Base-by-base conservation (phyloP, 805 yeast genomes). In the Ogataea chonburiensis region DNA sequence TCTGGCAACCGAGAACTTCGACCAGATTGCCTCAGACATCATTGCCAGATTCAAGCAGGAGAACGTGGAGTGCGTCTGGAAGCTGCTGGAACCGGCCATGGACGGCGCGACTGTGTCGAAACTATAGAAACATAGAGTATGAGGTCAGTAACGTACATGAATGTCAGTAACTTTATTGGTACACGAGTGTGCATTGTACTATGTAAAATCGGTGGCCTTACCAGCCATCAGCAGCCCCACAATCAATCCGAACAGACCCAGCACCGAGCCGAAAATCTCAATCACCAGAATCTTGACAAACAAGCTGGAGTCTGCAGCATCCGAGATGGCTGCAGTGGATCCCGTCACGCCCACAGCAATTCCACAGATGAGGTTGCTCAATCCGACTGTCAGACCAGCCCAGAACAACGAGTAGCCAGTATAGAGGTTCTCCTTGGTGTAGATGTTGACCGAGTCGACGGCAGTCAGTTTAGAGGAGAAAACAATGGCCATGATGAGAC, bases 181-280 rank as follows among this genome's bases (percentile, higher is more conserved):
- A 20, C 19, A 29, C 29, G 12, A 8, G 17, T 28, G 20, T 17
- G 18, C 27, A 10, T 14, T 22, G 20, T 61, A 58, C 78, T 68
- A 35, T 35, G 39, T 16, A 63, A 89, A 87, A 58, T 91, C 98
- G 37, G 71, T 79, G 20, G 98, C 97, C 64, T 87, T 91, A 48
- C 86, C 94, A 27, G 97, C 93, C 97, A 93, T 93, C 63, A 93
- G 75, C 53, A 93, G 76, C 31, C 98, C 98, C 36, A 93, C 96
- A 67, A 93, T 93, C 51, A 93, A 79, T 20, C 98, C 98, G 60
- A 93, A 85, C 50, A 93, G 77, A 29, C 98, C 98, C 60, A 93
- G 72, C 23, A 93, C 95, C 15, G 95, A 84, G 22, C 98, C 98
- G 58, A 93, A 93, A 70, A 93, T 93, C 72, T 93, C 98, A 53